Conservation (phyloP, 148 eudicot genomes). For the Euryodendron excelsum region DNA sequence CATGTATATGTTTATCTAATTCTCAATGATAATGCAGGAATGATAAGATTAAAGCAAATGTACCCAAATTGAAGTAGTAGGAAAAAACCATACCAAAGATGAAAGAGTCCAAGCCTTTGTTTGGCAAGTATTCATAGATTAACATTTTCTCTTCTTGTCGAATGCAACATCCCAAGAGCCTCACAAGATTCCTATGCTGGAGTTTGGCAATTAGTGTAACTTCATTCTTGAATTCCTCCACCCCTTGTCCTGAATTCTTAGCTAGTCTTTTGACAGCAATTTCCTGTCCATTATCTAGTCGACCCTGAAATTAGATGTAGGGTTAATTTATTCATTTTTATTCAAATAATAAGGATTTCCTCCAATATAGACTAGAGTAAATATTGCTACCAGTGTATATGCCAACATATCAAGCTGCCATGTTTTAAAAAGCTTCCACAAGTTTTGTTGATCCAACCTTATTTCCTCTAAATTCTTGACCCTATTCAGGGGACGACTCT, state of each 20-base stretch:
- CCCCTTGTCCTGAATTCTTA: conserved; percentile 51
- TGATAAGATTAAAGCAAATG: no score
- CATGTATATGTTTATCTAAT: not conserved
- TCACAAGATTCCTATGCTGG: conserved; percentile 60
- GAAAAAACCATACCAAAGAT: conserved; percentile 39
- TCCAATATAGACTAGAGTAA: no score
- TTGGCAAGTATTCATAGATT: conserved; percentile 54
- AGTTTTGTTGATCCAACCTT: no score
- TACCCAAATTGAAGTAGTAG: no score
- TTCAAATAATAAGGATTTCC: not conserved
- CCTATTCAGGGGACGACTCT: no score
- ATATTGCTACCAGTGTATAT: no score
- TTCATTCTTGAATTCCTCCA: conserved; percentile 62
- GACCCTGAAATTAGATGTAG: conserved; percentile 25
- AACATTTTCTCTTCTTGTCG: conserved; percentile 49
- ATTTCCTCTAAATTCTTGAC: no score
- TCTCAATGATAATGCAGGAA: not conserved
- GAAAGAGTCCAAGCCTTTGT: conserved; percentile 51
- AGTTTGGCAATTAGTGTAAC: conserved; percentile 53
- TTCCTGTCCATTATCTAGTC: conserved; percentile 35
- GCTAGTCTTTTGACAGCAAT: conserved; percentile 57
- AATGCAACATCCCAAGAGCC: conserved; percentile 50
- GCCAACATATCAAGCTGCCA: no score
- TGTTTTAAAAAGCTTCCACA: no score
- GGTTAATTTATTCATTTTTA: not conserved